phyloP scores from a whole-genome alignment of 768 basidiomycete genomes.

The Lactarius akahatsu region DNA sequence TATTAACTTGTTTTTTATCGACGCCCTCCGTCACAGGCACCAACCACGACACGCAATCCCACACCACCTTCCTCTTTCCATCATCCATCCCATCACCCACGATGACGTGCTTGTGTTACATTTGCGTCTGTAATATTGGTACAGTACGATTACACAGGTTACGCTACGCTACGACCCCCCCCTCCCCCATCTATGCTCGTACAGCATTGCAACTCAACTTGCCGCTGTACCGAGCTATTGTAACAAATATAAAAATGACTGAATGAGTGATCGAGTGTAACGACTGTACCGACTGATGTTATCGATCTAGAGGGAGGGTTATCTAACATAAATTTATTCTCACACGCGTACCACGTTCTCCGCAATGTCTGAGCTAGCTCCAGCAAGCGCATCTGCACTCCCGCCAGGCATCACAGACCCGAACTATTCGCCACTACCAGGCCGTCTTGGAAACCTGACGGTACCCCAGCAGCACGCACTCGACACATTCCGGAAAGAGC shows the following conservation, averaged over 20 bases:
- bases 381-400: constrained; percentile 54
- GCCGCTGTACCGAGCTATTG: constrained; percentile 27
- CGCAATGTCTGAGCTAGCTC: constrained; percentile 16
- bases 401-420: constrained; percentile 62
- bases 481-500: constrained; percentile 63
- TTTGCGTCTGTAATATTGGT: constrained; percentile 10
- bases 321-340: not conserved
- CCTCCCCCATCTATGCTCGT: constrained; percentile 16
- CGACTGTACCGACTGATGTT: not conserved
- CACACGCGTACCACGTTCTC: not conserved
- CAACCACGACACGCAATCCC: constrained; percentile 4
- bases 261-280: not conserved
- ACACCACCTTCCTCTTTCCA: not conserved
- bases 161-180: constrained; percentile 10
- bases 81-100: constrained; percentile 15
- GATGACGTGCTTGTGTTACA: constrained; percentile 12
- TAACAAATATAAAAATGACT: constrained; percentile 17
- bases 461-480: constrained; percentile 60
- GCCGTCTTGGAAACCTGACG: constrained; percentile 77
- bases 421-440: constrained; percentile 65
- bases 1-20: constrained; percentile 20
- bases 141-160: constrained; percentile 20
- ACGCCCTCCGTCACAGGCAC: constrained; percentile 7
- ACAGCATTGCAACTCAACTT: constrained; percentile 38
- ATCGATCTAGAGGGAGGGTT: constrained; percentile 4